phyloP scores from a whole-genome alignment of 305 asterid species.

The Ilex paraguariensis region DNA sequence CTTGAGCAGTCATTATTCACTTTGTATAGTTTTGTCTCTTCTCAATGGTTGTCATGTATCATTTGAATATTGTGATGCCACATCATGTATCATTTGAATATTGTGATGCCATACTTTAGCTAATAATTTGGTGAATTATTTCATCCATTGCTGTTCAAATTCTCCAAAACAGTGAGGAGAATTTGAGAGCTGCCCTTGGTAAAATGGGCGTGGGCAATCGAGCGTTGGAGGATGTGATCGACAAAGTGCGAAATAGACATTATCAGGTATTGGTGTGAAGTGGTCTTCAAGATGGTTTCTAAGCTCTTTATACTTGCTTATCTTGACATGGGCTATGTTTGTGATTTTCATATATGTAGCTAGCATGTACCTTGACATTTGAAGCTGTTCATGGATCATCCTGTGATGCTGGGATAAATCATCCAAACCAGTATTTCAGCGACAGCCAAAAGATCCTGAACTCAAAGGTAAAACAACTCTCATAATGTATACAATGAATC shows the following conservation, averaged over 20 bases:
- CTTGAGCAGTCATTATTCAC: too few relatives aligned
- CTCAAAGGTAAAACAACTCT: conserved; percentile 38
- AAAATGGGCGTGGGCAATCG: conserved; percentile 79
- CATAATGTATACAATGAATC: too few relatives aligned
- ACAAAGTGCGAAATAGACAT: conserved; percentile 73
- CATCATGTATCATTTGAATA: too few relatives aligned
- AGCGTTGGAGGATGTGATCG: conserved; percentile 67
- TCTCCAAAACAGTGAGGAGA: conserved; percentile 68
- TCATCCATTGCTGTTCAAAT: too few relatives aligned
- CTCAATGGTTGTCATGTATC: too few relatives aligned
- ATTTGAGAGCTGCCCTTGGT: conserved; percentile 79
- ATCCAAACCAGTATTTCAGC: conserved; percentile 83
- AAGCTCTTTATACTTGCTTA: not conserved
- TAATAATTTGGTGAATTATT: too few relatives aligned
- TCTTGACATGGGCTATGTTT: conserved; percentile 5
- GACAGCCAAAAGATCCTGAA: conserved; percentile 69
- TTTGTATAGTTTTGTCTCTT: too few relatives aligned
- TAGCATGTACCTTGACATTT: conserved; percentile 95
- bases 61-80: too few relatives aligned
- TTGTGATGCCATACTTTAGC: too few relatives aligned
- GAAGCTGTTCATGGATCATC: conserved; percentile 85
- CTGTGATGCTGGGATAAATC: conserved; percentile 90
- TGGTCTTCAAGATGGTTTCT: not conserved
- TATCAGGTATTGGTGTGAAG: conserved; percentile 52
- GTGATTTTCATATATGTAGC: conserved; percentile 34